Evolutionary conservation across 352 stramenopile species (phyloP), one percentile per base, ranked within the genome.

Genomic region (Globisporangium echinulatum): DNA sequence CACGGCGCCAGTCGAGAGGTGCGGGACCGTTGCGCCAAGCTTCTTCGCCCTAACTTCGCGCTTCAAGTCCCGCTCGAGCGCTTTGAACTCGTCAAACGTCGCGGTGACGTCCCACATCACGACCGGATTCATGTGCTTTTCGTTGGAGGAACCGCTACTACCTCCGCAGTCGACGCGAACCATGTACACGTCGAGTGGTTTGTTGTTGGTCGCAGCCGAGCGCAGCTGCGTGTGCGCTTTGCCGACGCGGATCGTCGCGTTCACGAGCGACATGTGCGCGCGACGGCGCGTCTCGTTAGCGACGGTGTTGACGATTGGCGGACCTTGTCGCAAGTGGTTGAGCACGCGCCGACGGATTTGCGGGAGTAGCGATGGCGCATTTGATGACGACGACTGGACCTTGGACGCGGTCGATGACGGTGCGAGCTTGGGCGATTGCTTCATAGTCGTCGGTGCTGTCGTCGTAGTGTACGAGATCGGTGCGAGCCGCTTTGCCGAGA

Each of bases 31-130:
- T 19, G 72, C 69, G 54, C 59, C 55, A 9, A 79, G 56, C 54
- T 82, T 75, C 58, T 88, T 89, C 57, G 64, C 54, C 68, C 84
- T 77, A 17, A 84, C 49, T 50, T 93, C 84, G 56, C 74, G 71
- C 60, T 83, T 87, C 17, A 93, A 56, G n/a, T 76, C 72, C 38
- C 71, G 76, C 55, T 90, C 77, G 46, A 93, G 70, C 54, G 74
- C 73, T 59, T 87, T 77, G 67, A 93, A 92, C 42, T 93, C 84
- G 37, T 75, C 66, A 64, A 91, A 92, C 1, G 82, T 83, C 46
- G 82, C 80, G 11, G 82, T 90, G 15, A 93, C 46, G 50, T 93
- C 84, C 84, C 84, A 93, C 84, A 93, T 92, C 42, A 92, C 71
- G 6, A 85, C 76, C 7, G 80, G 83, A 54, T 92, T 92, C 79